Evolutionary conservation across 352 stramenopile species (phyloP).

Genomic region (Phytophthora vignae): DNA sequence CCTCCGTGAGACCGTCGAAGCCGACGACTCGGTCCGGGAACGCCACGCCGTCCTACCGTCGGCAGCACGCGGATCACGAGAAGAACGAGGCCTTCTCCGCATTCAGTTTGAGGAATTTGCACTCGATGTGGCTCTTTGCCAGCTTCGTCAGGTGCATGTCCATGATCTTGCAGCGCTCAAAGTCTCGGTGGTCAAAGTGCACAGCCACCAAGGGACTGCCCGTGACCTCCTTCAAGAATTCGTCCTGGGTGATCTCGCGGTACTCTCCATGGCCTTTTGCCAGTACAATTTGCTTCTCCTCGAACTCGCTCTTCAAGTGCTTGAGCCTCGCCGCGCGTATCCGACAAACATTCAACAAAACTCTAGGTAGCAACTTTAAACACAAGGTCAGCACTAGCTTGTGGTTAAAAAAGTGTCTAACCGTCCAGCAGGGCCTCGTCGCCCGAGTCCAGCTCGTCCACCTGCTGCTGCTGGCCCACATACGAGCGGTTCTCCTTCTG

Average conservation of each 20-base stretch:
- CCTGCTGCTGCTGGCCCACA: slow-evolving; percentile 25
- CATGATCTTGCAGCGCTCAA: slow-evolving; percentile 98
- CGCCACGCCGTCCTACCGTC: slow-evolving; percentile 93
- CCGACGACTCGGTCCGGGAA: slow-evolving; percentile 90
- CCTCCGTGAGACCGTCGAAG: slow-evolving; percentile 93
- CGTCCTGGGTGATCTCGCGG: slow-evolving; percentile 95
- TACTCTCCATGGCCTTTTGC: slow-evolving; percentile 85
- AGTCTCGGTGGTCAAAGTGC: slow-evolving; percentile 98
- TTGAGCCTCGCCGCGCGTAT: slow-evolving; percentile 85
- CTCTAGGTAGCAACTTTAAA: slow-evolving; percentile 8
- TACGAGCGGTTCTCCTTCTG: slow-evolving; percentile 39
- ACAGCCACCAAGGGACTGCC: slow-evolving; percentile 84
- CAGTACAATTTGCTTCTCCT: slow-evolving; percentile 66
- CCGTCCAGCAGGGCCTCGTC: slow-evolving; percentile 69
- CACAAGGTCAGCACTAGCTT: slow-evolving; percentile 1
- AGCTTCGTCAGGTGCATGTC: slow-evolving; percentile 88
- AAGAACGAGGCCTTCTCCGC: slow-evolving; percentile 96
- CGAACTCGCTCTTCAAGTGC: slow-evolving; percentile 68
- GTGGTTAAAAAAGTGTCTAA: slow-evolving; percentile 22
- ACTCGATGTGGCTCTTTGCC: slow-evolving; percentile 83
- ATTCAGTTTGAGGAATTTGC: slow-evolving; percentile 96
- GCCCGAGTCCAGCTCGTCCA: slow-evolving; percentile 47
- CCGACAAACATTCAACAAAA: slow-evolving; percentile 28
- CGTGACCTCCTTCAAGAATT: slow-evolving; percentile 96
- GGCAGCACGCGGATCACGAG: slow-evolving; percentile 94